These are phyloP conservation scores for Colletotrichum lentis DNA, from an alignment of 2,329 filamentous ascomycete species.

Conservation along the genomic window DNA sequence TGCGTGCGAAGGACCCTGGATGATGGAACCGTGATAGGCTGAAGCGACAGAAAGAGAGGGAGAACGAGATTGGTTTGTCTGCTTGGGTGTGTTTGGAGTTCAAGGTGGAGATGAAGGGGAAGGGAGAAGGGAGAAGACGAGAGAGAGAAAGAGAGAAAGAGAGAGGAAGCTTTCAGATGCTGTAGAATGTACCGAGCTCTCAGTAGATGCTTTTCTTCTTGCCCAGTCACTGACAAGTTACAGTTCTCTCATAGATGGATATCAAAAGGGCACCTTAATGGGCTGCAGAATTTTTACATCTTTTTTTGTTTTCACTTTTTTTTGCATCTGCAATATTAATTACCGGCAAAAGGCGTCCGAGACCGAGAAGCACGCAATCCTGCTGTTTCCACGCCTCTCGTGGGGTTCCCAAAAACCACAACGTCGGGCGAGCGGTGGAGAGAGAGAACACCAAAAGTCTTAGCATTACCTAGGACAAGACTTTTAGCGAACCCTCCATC, in stretches of 20 bases:
- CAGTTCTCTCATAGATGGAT: not conserved
- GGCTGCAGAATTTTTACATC: not conserved
- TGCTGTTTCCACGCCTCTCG: slow-evolving; percentile 33
- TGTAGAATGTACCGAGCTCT: slow-evolving; percentile 14
- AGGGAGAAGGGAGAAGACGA: not conserved
- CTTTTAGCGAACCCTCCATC: slow-evolving; percentile 24
- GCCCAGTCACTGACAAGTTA: not conserved
- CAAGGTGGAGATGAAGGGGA: not conserved
- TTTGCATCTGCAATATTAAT: not conserved
- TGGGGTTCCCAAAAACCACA: slow-evolving; percentile 5
- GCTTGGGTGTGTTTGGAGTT: not conserved
- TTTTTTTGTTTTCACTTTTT: slow-evolving; percentile 11
- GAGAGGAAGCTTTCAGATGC: not conserved
- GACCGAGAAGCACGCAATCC: slow-evolving; percentile 33
- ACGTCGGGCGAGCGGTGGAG: not conserved
- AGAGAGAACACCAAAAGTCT: slow-evolving; percentile 8
- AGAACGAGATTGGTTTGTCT: too few relatives aligned
- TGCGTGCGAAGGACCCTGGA: slow-evolving; percentile 11
- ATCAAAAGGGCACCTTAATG: not conserved
- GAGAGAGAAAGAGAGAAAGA: not conserved
- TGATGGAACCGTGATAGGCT: slow-evolving; percentile 21
- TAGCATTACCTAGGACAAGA: slow-evolving; percentile 38
- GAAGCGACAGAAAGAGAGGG: not conserved
- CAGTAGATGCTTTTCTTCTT: slow-evolving; percentile 1
- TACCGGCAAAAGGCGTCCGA: not conserved